These are phyloP conservation scores for Gryganskiella cystojenkinii DNA, from an alignment of 192 early-diverging fungal species.

Conservation along the genomic window DNA sequence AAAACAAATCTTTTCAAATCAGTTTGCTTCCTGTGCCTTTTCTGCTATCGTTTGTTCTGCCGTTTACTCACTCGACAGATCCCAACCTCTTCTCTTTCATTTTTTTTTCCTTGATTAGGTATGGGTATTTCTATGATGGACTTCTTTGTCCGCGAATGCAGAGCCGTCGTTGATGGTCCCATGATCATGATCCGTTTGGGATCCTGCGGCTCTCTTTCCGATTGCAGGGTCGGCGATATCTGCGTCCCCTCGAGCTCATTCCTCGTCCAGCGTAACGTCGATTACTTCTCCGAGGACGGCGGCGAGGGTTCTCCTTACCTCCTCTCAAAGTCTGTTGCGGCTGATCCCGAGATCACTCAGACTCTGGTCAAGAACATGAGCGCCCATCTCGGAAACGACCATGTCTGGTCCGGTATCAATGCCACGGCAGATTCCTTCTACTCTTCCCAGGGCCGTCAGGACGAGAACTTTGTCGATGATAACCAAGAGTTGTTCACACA, in stretches of 20 bases:
- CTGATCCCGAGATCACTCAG: constrained; percentile 66
- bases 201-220: constrained; percentile 83
- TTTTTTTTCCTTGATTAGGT: constrained; percentile 14
- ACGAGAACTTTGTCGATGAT: constrained; percentile 78
- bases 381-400: constrained; percentile 47
- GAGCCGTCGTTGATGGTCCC: constrained; percentile 82
- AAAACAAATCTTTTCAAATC: neutral
- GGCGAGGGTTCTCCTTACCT: constrained; percentile 62
- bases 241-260: constrained; percentile 76
- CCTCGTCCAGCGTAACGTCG: constrained; percentile 75
- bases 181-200: constrained; percentile 87
- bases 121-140: constrained; percentile 90
- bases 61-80: neutral
- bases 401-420: constrained; percentile 71
- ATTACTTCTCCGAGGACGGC: constrained; percentile 68
- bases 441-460: constrained; percentile 80
- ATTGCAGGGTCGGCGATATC: constrained; percentile 68
- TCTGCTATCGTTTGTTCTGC: neutral
- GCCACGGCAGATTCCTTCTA: constrained; percentile 90
- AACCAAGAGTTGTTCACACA: constrained; percentile 73
- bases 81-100: neutral
- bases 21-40: neutral
- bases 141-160: constrained; percentile 89
- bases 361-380: constrained; percentile 48
- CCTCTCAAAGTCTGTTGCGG: constrained; percentile 68